Percentiles rank a stretch among this genome's conserved stretches.
These are phyloP conservation scores for Beauveria brongniartii DNA, from an alignment of 2,329 filamentous ascomycete genomes.

Conservation along the genomic window DNA sequence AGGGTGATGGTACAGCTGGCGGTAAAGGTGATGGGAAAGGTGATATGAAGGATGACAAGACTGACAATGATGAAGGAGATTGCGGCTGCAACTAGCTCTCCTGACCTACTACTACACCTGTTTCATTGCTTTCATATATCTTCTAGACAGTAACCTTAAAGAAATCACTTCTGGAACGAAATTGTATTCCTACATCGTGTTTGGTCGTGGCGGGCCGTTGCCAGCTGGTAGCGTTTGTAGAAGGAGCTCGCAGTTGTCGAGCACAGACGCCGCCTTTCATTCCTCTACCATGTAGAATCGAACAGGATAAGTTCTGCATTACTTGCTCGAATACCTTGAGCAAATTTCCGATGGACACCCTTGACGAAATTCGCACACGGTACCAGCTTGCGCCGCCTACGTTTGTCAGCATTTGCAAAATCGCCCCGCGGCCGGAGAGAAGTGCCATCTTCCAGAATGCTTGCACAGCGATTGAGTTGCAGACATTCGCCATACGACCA, in stretches of 20 bases:
- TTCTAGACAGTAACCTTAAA: not conserved
- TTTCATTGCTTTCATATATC: not conserved
- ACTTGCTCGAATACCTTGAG: not conserved
- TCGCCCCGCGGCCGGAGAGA: constrained; percentile 21
- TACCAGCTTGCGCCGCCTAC: constrained; percentile 26
- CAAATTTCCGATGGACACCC: not conserved
- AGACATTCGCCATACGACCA: constrained; percentile 28
- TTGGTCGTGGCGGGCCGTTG: not conserved
- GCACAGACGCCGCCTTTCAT: not conserved
- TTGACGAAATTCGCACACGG: constrained; percentile 25
- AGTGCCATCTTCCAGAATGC: constrained; percentile 29
- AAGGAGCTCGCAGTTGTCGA: not conserved
- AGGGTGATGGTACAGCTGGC: not conserved
- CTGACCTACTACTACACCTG: not conserved
- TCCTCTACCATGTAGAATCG: not conserved
- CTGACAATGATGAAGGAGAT: constrained; percentile 6
- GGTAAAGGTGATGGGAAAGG: not conserved
- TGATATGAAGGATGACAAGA: not conserved
- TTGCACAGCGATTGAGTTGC: constrained; percentile 30
- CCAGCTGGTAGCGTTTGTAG: constrained; percentile 2
- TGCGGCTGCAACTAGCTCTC: constrained; percentile 8
- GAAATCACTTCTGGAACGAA: not conserved
- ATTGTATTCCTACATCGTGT: not conserved
- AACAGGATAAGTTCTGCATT: not conserved
- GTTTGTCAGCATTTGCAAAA: constrained; percentile 22